phyloP scores from a whole-genome alignment of 345 rosid species.

The Gossypium rotundifolium region DNA sequence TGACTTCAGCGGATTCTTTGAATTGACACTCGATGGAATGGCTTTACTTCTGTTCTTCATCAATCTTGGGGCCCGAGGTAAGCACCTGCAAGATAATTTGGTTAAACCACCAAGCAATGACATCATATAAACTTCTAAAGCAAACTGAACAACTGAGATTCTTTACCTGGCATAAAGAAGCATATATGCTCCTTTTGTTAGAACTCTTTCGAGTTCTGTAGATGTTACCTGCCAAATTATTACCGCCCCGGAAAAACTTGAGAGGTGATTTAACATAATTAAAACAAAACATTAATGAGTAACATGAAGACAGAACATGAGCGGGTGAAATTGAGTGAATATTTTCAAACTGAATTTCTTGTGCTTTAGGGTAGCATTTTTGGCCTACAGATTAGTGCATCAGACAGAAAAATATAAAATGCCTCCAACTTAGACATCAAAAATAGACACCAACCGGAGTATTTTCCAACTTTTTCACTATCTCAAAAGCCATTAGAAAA shows the following conservation, averaged over 20 bases:
- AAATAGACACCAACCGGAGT: background rate
- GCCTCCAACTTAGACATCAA: background rate
- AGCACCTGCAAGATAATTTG: conserved; percentile 45
- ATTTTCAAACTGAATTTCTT: background rate
- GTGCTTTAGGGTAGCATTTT: background rate
- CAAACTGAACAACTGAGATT: background rate
- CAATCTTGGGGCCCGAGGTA: conserved; percentile 65
- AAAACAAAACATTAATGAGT: background rate
- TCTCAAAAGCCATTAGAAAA: background rate
- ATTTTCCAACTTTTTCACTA: background rate
- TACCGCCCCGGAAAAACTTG: background rate
- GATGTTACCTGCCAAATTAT: conserved; percentile 55
- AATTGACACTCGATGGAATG: conserved; percentile 24
- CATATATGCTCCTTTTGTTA: conserved; percentile 79
- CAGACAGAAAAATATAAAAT: background rate
- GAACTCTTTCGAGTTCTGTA: conserved; percentile 63
- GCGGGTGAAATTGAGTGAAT: background rate
- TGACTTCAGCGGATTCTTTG: conserved; percentile 23
- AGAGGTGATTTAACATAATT: background rate
- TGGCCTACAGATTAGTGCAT: background rate
- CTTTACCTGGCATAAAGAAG: conserved; percentile 81
- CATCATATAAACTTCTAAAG: background rate
- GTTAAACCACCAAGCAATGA: conserved; percentile 4
- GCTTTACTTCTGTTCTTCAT: conserved; percentile 32
- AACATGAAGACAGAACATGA: background rate